phyloP scores from a whole-genome alignment of 2,329 filamentous ascomycete species.

The Allantophomopsis lycopodina region DNA sequence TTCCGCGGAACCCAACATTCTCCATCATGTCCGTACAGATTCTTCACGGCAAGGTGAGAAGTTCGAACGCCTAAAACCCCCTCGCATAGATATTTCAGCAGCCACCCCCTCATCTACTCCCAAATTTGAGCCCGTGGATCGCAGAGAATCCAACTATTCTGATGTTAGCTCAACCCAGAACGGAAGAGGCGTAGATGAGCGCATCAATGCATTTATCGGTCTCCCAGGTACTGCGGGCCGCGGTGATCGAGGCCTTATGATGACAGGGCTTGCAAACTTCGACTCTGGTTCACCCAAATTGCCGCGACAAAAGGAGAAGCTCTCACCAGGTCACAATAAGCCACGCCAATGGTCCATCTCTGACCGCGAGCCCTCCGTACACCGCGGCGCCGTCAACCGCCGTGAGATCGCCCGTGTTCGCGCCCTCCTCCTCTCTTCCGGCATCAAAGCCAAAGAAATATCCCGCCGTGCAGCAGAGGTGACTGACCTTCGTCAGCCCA shows the following conservation, averaged over 20 bases:
- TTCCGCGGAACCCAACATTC: slow-evolving; percentile 11
- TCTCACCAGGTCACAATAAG: no score
- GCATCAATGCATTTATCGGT: slow-evolving; percentile 19
- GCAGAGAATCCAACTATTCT: slow-evolving; percentile 12
- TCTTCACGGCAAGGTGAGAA: slow-evolving; percentile 23
- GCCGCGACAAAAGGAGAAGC: slow-evolving; percentile 1
- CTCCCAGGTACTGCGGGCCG: slow-evolving; percentile 12
- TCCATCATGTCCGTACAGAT: slow-evolving; percentile 17
- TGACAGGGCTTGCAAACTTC: slow-evolving; percentile 26
- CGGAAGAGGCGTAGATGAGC: slow-evolving; percentile 12
- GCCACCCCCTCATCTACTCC: slow-evolving; percentile 18
- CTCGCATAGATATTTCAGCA: slow-evolving; percentile 31
- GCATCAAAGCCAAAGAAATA: slow-evolving; percentile 83
- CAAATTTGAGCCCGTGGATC: slow-evolving; percentile 3
- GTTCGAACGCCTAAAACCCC: slow-evolving; percentile 29
- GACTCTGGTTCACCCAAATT: slow-evolving; percentile 13
- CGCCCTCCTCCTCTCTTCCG: slow-evolving; percentile 65
- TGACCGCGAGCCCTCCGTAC: slow-evolving; percentile 23
- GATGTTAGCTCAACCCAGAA: slow-evolving; percentile 12
- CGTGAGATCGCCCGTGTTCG: slow-evolving; percentile 72
- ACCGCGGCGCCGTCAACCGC: slow-evolving; percentile 35
- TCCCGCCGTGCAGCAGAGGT: slow-evolving; percentile 38
- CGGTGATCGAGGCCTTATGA: slow-evolving; percentile 10
- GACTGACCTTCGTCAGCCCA: slow-evolving; percentile 9
- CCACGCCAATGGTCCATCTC: slow-evolving; percentile 36